Base-by-base conservation (phyloP, 495 filamentous ascomycete genomes). In the Daldinia caldariorum region DNA sequence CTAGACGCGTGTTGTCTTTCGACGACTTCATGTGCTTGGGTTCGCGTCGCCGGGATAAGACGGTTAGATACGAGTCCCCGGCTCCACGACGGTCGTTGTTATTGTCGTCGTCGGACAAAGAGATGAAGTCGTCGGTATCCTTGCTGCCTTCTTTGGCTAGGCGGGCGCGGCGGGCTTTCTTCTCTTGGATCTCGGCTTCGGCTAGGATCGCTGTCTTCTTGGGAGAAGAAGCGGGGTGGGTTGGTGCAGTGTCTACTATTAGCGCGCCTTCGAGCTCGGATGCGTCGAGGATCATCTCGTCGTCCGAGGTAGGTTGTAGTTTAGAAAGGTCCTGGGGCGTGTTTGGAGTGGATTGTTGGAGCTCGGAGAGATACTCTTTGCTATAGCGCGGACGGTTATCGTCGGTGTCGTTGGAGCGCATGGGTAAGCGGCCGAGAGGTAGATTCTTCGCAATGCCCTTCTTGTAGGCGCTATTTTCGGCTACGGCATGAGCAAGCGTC, bases 161-260 rank as follows among this genome's bases (percentile, higher is more conserved):
- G 2, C 93, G 86, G 32, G 91, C 90, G 31, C 96, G 87, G 9
- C 96, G 88, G 41, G 89, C 91, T 81, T 98, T 99, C 82, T 95
- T 95, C 77, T 97, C 94, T 53, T 87, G 85, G 43, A 98, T 97
- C 72, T 97, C 91, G n/a, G 91, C 87, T 74, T 93, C 90, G 26
- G 89, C 93, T 3, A 94, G 91, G 58, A 98, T 94, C 1, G 79
- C 74, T 47, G 72, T 78, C 47, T 3, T 76, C 29, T 56, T 35
- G 53, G 73, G 14, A 32, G 60, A 41, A 39, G 31, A 41, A 39
- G 31, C 35, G 8, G 22, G 6, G 4, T n/a, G 55, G 4, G 45
- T 12, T 18, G 65, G 16, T 13, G 71, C 45, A 38, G 79, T 74
- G 61, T 94, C 92, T 6, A 97, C 82, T 3, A 90, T 81, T 61